Percentiles rank a stretch among this genome's conserved stretches.
Conservation (phyloP, 192 early-diverging fungal genomes). For the Endogone sp. region DNA sequence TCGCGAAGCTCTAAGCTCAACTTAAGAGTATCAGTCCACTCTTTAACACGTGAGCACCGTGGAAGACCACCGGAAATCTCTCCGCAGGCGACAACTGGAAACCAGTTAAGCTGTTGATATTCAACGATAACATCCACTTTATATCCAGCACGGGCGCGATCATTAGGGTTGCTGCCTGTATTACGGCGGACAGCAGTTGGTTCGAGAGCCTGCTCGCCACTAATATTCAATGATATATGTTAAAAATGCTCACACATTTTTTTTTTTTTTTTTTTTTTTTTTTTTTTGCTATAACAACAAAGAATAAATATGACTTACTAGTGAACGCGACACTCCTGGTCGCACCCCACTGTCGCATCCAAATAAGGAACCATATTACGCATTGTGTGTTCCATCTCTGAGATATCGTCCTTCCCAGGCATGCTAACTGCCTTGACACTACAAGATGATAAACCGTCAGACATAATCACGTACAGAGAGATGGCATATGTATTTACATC, state of each 20-base stretch:
- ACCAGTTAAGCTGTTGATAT: conserved; percentile 22
- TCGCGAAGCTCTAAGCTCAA: conserved; percentile 15
- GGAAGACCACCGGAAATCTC: conserved; percentile 20
- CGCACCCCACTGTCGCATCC: conserved; percentile 6
- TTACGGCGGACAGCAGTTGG: conserved; percentile 12
- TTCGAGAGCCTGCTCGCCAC: conserved; percentile 19
- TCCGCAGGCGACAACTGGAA: conserved; percentile 16
- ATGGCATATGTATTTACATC: background rate
- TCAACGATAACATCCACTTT: conserved; percentile 16
- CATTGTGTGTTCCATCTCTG: conserved; percentile 9
- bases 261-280: too few species aligned
- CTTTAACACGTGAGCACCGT: conserved; percentile 17
- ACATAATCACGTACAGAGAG: background rate
- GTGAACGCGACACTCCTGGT: conserved; percentile 1
- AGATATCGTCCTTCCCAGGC: background rate
- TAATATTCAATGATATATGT: conserved; percentile 4
- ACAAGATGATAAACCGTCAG: background rate
- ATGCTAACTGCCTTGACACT: background rate
- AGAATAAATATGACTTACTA: conserved; percentile 12
- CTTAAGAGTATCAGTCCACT: conserved; percentile 20
- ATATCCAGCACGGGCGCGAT: conserved; percentile 16
- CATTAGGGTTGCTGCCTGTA: conserved; percentile 16
- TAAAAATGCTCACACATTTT: background rate
- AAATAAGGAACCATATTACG: conserved; percentile 11
- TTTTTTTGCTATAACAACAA: conserved; percentile 1